phyloP scores from a whole-genome alignment of 306 rosid species.

The Pyrus betulifolia region DNA sequence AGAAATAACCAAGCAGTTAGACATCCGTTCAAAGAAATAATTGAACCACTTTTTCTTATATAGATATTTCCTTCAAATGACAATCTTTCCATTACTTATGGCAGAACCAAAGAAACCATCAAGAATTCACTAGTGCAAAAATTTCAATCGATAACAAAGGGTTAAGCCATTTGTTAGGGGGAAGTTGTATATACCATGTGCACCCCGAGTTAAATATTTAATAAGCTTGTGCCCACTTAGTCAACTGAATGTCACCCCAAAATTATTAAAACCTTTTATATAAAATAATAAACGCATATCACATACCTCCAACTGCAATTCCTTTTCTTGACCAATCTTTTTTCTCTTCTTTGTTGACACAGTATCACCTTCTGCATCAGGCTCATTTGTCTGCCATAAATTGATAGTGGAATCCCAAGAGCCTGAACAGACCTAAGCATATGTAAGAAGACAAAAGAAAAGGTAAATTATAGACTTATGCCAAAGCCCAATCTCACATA shows the following conservation, averaged over 20 bases:
- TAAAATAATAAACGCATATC: neutral
- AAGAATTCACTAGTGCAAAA: neutral
- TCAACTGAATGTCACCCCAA: slow-evolving; percentile 2
- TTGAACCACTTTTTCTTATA: neutral
- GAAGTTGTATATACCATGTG: neutral
- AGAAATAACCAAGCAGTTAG: neutral
- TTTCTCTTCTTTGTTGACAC: slow-evolving; percentile 74
- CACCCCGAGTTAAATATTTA: neutral
- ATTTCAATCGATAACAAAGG: neutral
- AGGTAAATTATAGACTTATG: slow-evolving; percentile 5
- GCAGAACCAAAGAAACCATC: neutral
- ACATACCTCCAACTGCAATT: slow-evolving; percentile 75
- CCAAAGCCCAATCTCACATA: slow-evolving; percentile 3
- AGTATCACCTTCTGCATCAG: slow-evolving; percentile 44
- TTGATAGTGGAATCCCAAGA: slow-evolving; percentile 91
- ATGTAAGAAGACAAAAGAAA: slow-evolving; percentile 5
- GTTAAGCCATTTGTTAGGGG: neutral
- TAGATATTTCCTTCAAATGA: neutral
- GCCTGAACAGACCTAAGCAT: slow-evolving; percentile 77
- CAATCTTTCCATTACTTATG: no score
- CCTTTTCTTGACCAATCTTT: slow-evolving; percentile 40
- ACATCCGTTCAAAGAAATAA: neutral
- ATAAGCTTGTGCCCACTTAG: neutral
- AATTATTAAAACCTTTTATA: neutral
- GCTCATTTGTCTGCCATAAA: slow-evolving; percentile 61